Evolutionary conservation across 2,329 filamentous ascomycete species (phyloP).

Genomic region (Apiospora saccharicola): DNA sequence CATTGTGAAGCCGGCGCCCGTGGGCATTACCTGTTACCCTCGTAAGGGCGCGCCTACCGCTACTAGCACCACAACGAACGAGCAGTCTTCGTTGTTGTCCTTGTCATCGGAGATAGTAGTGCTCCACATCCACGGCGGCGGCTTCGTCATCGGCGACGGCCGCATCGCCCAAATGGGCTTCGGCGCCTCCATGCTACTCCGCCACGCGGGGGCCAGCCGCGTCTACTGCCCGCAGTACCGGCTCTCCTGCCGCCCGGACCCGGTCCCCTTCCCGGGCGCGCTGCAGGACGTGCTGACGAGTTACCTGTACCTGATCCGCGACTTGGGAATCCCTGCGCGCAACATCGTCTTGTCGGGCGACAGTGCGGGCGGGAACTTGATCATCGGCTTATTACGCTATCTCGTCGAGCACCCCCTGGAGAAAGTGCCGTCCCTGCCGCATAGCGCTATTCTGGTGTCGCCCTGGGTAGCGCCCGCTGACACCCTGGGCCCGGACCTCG

Average conservation of each 20-base stretch:
- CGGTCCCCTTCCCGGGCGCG: constrained; percentile 52
- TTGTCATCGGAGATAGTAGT: constrained; percentile 27
- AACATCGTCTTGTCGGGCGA: constrained; percentile 54
- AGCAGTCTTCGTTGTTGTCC: neutral
- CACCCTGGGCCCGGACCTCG: constrained; percentile 29
- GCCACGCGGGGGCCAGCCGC: constrained; percentile 42
- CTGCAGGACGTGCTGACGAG: constrained; percentile 53
- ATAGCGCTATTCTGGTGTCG: constrained; percentile 46
- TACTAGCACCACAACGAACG: neutral
- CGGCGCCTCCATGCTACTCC: constrained; percentile 29
- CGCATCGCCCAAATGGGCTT: constrained; percentile 27
- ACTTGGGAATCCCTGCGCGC: constrained; percentile 47
- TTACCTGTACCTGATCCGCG: constrained; percentile 50
- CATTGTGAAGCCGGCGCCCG: constrained; percentile 33
- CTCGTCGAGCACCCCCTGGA: constrained; percentile 42
- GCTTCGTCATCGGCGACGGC: constrained; percentile 36
- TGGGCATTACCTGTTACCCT: constrained; percentile 43
- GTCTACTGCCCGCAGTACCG: constrained; percentile 55
- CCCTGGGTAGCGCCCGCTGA: constrained; percentile 32
- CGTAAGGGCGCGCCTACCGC: neutral
- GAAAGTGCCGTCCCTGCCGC: constrained; percentile 41
- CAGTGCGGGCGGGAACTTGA: constrained; percentile 53
- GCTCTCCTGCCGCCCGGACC: constrained; percentile 47
- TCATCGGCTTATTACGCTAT: constrained; percentile 53
- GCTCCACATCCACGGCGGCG: constrained; percentile 41